These are phyloP conservation scores for Penicillium sp. DNA, from an alignment of 2,329 filamentous ascomycete genomes.

Conservation along the genomic window DNA sequence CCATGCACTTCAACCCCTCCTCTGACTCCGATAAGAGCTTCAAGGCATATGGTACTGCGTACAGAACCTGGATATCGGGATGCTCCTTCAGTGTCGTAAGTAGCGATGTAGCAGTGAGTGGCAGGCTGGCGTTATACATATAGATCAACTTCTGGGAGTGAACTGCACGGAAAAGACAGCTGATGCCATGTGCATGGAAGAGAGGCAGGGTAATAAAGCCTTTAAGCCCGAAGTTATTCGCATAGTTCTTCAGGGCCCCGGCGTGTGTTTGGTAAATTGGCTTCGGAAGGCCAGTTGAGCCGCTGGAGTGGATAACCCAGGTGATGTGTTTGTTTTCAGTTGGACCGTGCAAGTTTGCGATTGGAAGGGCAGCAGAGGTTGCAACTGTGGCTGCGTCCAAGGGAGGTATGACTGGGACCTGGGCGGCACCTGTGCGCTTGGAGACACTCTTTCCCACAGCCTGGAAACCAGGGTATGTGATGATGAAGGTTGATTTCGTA, in stretches of 20 bases:
- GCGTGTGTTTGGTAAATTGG: slow-evolving; percentile 61
- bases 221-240: slow-evolving; percentile 46
- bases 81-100: slow-evolving; percentile 45
- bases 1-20: slow-evolving; percentile 52
- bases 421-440: slow-evolving; percentile 9
- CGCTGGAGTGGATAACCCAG: slow-evolving; percentile 53
- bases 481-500: slow-evolving; percentile 21
- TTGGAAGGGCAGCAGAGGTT: slow-evolving; percentile 4
- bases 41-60: slow-evolving; percentile 64
- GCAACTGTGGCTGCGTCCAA: background rate
- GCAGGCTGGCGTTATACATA: slow-evolving; percentile 57
- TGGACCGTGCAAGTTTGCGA: slow-evolving; percentile 3
- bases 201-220: slow-evolving; percentile 59
- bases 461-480: slow-evolving; percentile 17
- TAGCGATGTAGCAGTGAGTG: slow-evolving; percentile 54
- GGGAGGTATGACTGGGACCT: background rate
- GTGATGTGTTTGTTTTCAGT: slow-evolving; percentile 17
- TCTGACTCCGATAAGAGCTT: slow-evolving; percentile 62
- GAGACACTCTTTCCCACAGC: slow-evolving; percentile 22
- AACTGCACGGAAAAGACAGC: slow-evolving; percentile 55
- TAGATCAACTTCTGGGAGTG: slow-evolving; percentile 52
- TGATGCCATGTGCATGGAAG: slow-evolving; percentile 61
- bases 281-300: slow-evolving; percentile 63
- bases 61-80: slow-evolving; percentile 53
- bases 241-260: slow-evolving; percentile 51